These are phyloP conservation scores for Dactylellina parvicollis DNA, from an alignment of 2,329 filamentous ascomycete species.

Conservation along the genomic window DNA sequence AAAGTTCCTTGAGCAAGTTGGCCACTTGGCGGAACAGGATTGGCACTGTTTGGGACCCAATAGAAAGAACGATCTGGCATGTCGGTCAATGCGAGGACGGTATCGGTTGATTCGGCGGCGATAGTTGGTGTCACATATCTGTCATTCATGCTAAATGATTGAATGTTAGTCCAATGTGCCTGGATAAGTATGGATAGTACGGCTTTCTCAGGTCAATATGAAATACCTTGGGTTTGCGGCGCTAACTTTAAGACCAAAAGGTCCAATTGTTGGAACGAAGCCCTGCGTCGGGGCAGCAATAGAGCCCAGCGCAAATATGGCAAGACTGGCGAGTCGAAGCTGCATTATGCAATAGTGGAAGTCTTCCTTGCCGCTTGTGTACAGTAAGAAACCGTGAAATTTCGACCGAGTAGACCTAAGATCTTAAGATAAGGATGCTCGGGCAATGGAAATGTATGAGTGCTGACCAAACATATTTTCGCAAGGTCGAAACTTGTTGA, in stretches of 20 bases:
- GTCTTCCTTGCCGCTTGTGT: not conserved
- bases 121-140: slow-evolving; percentile 24
- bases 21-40: slow-evolving; percentile 34
- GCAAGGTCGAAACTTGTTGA: too few relatives aligned
- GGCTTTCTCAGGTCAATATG: not conserved
- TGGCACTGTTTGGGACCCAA: slow-evolving; percentile 50
- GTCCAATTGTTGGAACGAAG: slow-evolving; percentile 38
- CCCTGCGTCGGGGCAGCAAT: slow-evolving; percentile 17
- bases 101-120: slow-evolving; percentile 4
- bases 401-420: not conserved
- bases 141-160: slow-evolving; percentile 19
- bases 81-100: slow-evolving; percentile 14
- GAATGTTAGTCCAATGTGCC: not conserved
- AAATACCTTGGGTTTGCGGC: slow-evolving; percentile 16
- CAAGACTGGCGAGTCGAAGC: slow-evolving; percentile 15
- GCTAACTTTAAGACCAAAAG: slow-evolving; percentile 26
- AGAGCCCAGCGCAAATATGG: slow-evolving; percentile 8
- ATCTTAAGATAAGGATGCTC: not conserved
- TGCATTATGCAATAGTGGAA: slow-evolving; percentile 12
- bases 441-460: too few relatives aligned
- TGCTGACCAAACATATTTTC: too few relatives aligned
- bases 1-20: slow-evolving; percentile 42
- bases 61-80: slow-evolving; percentile 40
- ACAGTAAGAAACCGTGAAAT: not conserved
- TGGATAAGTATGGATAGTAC: not conserved